Percentiles rank a stretch among this genome's conserved stretches.
phyloP scores from a whole-genome alignment of 169 alveolate species.

The Plasmodium vivax region DNA sequence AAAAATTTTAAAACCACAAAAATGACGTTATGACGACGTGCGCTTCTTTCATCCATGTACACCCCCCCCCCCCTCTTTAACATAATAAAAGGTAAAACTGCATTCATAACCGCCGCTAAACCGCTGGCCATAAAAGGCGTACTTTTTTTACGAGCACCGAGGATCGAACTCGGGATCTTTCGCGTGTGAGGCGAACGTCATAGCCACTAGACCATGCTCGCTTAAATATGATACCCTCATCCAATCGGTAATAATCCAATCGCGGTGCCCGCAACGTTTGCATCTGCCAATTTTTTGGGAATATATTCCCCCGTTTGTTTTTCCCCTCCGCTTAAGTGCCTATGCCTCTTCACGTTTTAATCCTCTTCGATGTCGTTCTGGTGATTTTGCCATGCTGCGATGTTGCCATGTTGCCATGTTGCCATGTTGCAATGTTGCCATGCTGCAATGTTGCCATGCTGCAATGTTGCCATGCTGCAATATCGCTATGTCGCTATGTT shows the following conservation, averaged over 20 bases:
- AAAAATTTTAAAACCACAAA: not conserved
- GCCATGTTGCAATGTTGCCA: not conserved
- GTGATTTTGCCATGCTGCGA: not conserved
- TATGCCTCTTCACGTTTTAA: not conserved
- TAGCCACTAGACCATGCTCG: conserved; percentile 96
- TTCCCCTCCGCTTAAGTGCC: not conserved
- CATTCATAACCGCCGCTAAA: no score
- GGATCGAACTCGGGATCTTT: conserved; percentile 96
- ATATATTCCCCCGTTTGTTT: not conserved
- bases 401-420: no score
- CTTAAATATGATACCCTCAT: conserved; percentile 25
- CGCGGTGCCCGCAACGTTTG: not conserved
- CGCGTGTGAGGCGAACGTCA: conserved; percentile 95
- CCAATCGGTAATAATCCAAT: not conserved
- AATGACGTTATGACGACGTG: not conserved
- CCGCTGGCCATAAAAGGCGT: not conserved
- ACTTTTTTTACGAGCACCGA: conserved; percentile 90
- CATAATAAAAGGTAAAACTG: not conserved
- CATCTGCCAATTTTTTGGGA: not conserved
- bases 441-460: no score
- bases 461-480: no score
- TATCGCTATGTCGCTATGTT: not conserved
- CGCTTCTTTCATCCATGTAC: not conserved
- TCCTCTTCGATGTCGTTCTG: not conserved
- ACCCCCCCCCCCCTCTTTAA: no score